These are phyloP conservation scores for Wickerhamiella hasegawae DNA, from an alignment of 805 yeast genomes.

Conservation along the genomic window DNA sequence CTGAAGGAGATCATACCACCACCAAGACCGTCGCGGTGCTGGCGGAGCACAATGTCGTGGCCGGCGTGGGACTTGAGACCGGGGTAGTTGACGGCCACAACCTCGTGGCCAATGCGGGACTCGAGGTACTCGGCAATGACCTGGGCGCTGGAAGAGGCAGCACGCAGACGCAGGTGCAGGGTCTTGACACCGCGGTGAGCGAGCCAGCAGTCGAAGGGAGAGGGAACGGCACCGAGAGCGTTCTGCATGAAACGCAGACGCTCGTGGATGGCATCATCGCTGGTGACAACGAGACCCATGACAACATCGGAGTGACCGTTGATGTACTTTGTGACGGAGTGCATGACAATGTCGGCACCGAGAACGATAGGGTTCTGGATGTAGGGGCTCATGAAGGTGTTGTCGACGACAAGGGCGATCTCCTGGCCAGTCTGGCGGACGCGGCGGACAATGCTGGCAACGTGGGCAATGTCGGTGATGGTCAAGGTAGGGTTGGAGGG, in stretches of 20 bases:
- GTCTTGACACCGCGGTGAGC: constrained; percentile 88
- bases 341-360: constrained; percentile 81
- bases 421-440: constrained; percentile 30
- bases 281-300: constrained; percentile 67
- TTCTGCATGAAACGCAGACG: constrained; percentile 64
- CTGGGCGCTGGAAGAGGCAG: constrained; percentile 49
- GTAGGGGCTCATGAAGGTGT: constrained; percentile 79
- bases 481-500: constrained; percentile 80
- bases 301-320: constrained; percentile 90
- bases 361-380: constrained; percentile 65
- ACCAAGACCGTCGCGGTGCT: constrained; percentile 73
- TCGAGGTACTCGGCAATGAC: constrained; percentile 51
- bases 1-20: constrained; percentile 89
- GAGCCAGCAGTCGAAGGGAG: constrained; percentile 84
- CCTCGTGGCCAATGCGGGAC: constrained; percentile 27
- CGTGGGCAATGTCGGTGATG: constrained; percentile 56
- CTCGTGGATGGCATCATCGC: constrained; percentile 41
- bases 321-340: constrained; percentile 79
- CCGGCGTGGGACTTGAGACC: constrained; percentile 54
- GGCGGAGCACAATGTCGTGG: constrained; percentile 47
- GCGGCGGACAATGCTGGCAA: constrained; percentile 36
- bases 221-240: constrained; percentile 78
- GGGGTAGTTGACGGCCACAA: constrained; percentile 65
- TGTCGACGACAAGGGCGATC: constrained; percentile 57
- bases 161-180: constrained; percentile 60